phyloP scores from a whole-genome alignment of 305 asterid genomes.

The Solanum aculeatissimum region DNA sequence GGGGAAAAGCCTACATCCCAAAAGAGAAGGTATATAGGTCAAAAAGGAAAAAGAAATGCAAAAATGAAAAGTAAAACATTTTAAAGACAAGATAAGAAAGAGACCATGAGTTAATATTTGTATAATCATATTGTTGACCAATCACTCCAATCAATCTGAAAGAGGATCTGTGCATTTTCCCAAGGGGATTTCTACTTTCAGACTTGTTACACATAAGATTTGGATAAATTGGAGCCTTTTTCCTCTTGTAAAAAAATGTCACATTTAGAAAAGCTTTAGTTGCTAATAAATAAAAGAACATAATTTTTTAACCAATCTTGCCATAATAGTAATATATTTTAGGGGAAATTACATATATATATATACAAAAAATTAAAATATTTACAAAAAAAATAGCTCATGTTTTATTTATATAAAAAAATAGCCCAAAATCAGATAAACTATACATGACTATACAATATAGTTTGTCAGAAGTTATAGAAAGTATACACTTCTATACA shows the following conservation, averaged over 20 bases:
- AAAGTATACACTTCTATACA: too few relatives aligned
- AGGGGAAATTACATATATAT: too few relatives aligned
- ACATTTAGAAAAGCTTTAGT: background rate
- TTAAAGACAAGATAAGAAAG: slow-evolving; percentile 45
- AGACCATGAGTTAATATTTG: slow-evolving; percentile 24
- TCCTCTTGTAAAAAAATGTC: background rate
- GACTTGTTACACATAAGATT: background rate
- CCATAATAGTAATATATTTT: background rate
- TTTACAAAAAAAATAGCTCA: too few relatives aligned
- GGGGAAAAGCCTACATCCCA: background rate
- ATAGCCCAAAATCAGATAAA: too few relatives aligned
- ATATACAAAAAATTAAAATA: too few relatives aligned
- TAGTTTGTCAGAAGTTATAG: too few relatives aligned
- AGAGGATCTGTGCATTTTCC: slow-evolving; percentile 10
- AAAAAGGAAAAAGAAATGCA: slow-evolving; percentile 2
- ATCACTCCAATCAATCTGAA: slow-evolving; percentile 33
- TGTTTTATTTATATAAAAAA: too few relatives aligned
- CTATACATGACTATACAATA: too few relatives aligned
- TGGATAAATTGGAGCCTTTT: background rate
- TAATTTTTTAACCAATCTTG: background rate
- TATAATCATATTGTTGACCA: slow-evolving; percentile 39
- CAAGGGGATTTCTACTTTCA: background rate
- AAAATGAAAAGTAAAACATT: slow-evolving; percentile 4
- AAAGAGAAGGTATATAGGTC: slow-evolving; percentile 12
- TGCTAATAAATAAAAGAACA: background rate